These are phyloP conservation scores for Xylariaceae sp. DNA, from an alignment of 2,329 filamentous ascomycete species.

Conservation along the genomic window DNA sequence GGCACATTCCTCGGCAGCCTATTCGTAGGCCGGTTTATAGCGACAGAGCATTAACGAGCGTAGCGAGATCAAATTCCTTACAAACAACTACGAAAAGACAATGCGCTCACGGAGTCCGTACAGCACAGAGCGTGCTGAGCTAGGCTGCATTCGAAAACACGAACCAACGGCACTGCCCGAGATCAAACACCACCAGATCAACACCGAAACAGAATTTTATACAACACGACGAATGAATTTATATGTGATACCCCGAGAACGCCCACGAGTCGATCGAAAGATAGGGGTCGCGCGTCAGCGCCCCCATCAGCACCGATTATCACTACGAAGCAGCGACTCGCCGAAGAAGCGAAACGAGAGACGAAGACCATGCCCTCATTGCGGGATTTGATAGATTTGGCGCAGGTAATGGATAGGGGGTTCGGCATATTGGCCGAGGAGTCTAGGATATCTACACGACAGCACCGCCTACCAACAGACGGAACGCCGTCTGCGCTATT, in stretches of 20 bases:
- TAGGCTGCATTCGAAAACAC: neutral
- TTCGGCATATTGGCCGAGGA: neutral
- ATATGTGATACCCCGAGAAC: neutral
- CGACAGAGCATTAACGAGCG: conserved; percentile 23
- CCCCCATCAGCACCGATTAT: neutral
- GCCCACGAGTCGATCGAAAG: neutral
- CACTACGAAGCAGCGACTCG: neutral
- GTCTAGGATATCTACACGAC: neutral
- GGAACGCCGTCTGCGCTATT: no score
- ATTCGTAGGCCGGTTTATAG: conserved; percentile 62
- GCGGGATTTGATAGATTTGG: neutral
- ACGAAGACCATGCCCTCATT: neutral
- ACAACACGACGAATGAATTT: neutral
- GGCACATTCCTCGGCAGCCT: conserved; percentile 78
- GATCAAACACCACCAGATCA: neutral
- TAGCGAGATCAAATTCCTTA: neutral
- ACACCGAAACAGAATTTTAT: neutral
- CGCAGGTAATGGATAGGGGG: neutral
- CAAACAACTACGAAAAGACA: neutral
- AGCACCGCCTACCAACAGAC: no score
- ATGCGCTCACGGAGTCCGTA: neutral
- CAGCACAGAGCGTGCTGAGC: neutral
- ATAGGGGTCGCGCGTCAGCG: neutral
- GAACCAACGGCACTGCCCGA: neutral
- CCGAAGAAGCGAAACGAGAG: neutral